Base-by-base conservation (phyloP, 2,329 filamentous ascomycete genomes). In the Trichoderma oligosporum region DNA sequence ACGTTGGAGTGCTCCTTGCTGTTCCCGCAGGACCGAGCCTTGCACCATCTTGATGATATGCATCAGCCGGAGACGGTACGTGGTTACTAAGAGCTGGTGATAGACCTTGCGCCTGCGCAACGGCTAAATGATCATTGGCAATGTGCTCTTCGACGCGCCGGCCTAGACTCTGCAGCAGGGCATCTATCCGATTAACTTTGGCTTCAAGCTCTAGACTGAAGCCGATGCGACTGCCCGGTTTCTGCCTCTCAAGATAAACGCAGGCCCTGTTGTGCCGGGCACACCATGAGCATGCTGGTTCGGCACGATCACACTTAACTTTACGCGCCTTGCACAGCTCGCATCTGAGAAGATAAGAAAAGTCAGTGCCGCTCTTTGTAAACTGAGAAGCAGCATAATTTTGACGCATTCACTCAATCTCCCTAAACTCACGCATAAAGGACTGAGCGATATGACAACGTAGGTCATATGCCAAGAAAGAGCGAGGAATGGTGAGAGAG, bases 201-300 rank as follows among this genome's bases (percentile, higher is more conserved):
- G 73, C 72, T 62, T 79, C 83, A 4, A 86, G 76, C 70, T 86
- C 83, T 49, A 82, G 74, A 12, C 82, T 82, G 68, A 85, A 85
- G 42, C 83, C 84, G 63, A 84, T 80, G 27, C 82, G 75, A 35
- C 82, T 76, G 2, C 86, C 86, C 7, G 86, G 85, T 68, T 88
- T 88, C 73, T 88, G 87, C 39, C 86, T 78, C 65, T 87, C 85
- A 60, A 82, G 83, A 67, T 89, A 89, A 67, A 87, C 82, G 67
- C 86, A 89, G 39, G 77, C 64, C 61, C 86, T 82, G 58, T 80
- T 80, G 69, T 89, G 87, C 49, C 85, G 82, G 48, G 82, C 73
- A 68, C 86, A 89, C 86, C 86, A 89, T 20, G 85, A 85, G 70
- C 86, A 89, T n/a, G 79, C 79, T 2, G 81, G 81, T 63, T 82